Evolutionary conservation across 176 grass and related monocot genomes (phyloP).

Genomic region (Canna indica): DNA sequence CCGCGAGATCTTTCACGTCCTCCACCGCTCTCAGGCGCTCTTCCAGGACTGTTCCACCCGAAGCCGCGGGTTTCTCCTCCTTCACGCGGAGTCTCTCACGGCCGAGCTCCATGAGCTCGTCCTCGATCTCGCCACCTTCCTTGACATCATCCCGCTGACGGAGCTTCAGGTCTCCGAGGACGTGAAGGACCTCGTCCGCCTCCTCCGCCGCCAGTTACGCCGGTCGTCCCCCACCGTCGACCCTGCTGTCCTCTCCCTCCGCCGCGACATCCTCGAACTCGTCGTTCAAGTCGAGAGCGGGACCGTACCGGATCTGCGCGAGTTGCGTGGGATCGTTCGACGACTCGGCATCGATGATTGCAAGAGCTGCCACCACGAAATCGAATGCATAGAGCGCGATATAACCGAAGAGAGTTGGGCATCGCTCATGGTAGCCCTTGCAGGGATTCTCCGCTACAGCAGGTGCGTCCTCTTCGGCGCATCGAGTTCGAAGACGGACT

Average conservation of each 20-base stretch:
- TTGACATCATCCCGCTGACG: constrained; percentile 11
- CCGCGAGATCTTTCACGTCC: neutral
- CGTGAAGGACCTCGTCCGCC: constrained; percentile 3
- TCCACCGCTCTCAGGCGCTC: neutral
- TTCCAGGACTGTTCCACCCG: neutral
- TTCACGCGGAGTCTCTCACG: neutral
- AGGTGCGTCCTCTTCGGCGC: constrained; percentile 2
- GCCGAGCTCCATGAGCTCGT: neutral
- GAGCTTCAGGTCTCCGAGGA: neutral
- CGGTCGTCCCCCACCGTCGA: neutral
- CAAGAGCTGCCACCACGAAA: neutral
- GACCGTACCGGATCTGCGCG: neutral
- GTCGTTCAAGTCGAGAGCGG: neutral
- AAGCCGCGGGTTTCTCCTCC: neutral
- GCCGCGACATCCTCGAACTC: neutral
- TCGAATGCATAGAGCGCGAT: neutral
- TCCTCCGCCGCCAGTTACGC: neutral
- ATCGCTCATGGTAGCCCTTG: neutral
- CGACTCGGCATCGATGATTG: neutral
- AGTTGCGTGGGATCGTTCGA: neutral
- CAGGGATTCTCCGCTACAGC: neutral
- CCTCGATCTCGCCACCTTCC: neutral
- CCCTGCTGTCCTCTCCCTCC: neutral
- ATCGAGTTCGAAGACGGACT: neutral
- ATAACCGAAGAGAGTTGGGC: neutral